Percentiles rank a stretch among this genome's conserved stretches.
These are phyloP conservation scores for Friedmanniomyces endolithicus DNA, from an alignment of 495 filamentous ascomycete species.

Conservation along the genomic window DNA sequence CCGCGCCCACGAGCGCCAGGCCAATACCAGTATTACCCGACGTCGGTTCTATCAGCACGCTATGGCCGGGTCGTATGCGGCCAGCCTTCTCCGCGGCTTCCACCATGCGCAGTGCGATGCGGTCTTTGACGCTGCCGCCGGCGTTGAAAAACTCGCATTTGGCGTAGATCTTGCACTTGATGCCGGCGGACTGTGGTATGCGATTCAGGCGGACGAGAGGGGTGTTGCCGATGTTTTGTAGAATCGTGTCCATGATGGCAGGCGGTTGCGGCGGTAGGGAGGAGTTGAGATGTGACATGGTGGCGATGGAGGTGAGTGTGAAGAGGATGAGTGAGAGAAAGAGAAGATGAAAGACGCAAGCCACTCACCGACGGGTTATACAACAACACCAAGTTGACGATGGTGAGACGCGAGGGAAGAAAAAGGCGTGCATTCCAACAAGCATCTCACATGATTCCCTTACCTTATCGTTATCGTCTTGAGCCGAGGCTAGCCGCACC, in stretches of 20 bases:
- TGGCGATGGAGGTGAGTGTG: not conserved
- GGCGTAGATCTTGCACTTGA: slow-evolving; percentile 81
- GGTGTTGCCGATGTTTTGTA: slow-evolving; percentile 80
- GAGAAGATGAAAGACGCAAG: not conserved
- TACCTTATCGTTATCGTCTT: not conserved
- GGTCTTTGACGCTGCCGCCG: slow-evolving; percentile 93
- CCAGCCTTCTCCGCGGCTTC: slow-evolving; percentile 85
- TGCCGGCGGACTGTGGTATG: slow-evolving; percentile 77
- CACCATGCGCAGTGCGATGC: slow-evolving; percentile 95
- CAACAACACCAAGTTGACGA: not conserved
- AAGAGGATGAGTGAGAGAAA: not conserved
- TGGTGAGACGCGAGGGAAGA: not conserved
- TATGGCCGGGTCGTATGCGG: slow-evolving; percentile 93
- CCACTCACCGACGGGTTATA: not conserved
- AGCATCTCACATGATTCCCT: not conserved
- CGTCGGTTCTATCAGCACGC: slow-evolving; percentile 83
- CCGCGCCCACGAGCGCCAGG: slow-evolving; percentile 79
- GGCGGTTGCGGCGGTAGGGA: slow-evolving; percentile 41
- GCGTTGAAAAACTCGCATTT: slow-evolving; percentile 97
- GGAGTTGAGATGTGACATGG: slow-evolving; percentile 36
- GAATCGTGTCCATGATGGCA: slow-evolving; percentile 45
- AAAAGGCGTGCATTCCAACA: not conserved
- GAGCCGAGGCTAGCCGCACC: not conserved
- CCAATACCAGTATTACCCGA: slow-evolving; percentile 98
- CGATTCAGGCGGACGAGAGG: slow-evolving; percentile 85